Evolutionary conservation across 495 filamentous ascomycete genomes (phyloP).

Genomic region (Penicillium maclennaniae): DNA sequence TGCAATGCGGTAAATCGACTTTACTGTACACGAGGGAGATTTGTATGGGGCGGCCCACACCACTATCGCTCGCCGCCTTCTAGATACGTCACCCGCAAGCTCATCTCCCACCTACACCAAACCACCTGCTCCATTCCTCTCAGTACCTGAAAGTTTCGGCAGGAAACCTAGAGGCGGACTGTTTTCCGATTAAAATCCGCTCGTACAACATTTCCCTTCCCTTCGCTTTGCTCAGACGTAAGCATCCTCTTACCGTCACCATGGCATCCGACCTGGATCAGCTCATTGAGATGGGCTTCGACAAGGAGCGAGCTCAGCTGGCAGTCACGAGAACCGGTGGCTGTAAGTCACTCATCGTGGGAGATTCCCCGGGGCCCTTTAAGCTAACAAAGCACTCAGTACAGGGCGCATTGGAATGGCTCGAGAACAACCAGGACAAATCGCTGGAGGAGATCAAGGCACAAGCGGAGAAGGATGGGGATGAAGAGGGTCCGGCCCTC

Average conservation of each 20-base stretch:
- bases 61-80: constrained; percentile 30
- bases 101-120: constrained; percentile 1
- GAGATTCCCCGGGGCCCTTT: background rate
- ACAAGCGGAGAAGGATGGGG: constrained; percentile 36
- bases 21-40: background rate
- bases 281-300: constrained; percentile 94
- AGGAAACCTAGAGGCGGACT: background rate
- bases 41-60: constrained; percentile 1
- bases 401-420: constrained; percentile 87
- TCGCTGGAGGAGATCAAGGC: constrained; percentile 70
- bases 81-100: constrained; percentile 29
- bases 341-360: constrained; percentile 48
- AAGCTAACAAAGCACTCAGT: constrained; percentile 48
- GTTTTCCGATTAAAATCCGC: background rate
- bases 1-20: background rate
- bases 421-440: constrained; percentile 84
- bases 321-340: constrained; percentile 76
- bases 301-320: constrained; percentile 70
- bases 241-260: constrained; percentile 1
- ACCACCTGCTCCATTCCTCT: background rate
- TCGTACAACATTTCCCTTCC: background rate
- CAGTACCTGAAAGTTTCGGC: background rate
- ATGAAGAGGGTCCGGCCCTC: constrained; percentile 54
- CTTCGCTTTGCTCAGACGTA: background rate
- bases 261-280: constrained; percentile 75